Evolutionary conservation across 768 basidiomycete species (phyloP).

Genomic region (Paxillus ammoniavirescens): DNA sequence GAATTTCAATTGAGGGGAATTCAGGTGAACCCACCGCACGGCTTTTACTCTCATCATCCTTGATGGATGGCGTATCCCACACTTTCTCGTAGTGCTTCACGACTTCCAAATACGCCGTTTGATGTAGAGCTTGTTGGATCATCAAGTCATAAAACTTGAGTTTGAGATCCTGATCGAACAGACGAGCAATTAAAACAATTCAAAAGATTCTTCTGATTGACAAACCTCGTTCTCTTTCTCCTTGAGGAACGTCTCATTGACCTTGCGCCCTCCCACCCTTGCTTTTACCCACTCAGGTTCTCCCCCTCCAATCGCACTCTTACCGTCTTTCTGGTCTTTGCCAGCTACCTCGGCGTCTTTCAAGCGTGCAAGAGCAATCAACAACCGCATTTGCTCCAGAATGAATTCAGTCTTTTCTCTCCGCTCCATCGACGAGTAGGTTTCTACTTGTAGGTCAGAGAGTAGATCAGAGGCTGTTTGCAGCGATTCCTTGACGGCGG

Average conservation of each 20-base stretch:
- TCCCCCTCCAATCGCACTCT: conserved; percentile 64
- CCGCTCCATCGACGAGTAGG: conserved; percentile 98
- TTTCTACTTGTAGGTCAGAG: conserved; percentile 96
- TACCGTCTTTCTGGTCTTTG: conserved; percentile 49
- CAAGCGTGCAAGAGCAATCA: conserved; percentile 71
- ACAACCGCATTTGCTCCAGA: conserved; percentile 93
- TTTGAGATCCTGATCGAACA: conserved; percentile 76
- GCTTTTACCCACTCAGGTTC: conserved; percentile 94
- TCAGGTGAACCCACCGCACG: conserved; percentile 49
- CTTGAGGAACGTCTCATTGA: conserved; percentile 91
- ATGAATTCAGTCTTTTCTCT: conserved; percentile 98
- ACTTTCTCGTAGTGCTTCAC: conserved; percentile 96
- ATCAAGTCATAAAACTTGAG: conserved; percentile 95
- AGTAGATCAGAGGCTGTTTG: conserved; percentile 89
- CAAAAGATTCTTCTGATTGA: not conserved
- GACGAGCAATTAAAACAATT: not conserved
- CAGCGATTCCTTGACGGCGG: conserved; percentile 59
- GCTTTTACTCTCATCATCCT: conserved; percentile 75
- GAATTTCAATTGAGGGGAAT: not conserved
- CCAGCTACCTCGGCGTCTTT: conserved; percentile 67
- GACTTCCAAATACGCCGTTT: conserved; percentile 84
- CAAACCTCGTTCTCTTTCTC: conserved; percentile 84
- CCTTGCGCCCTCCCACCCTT: conserved; percentile 86
- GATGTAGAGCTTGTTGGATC: conserved; percentile 90
- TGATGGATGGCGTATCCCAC: conserved; percentile 95